Base-by-base conservation (phyloP, 176 grass and related monocot genomes). In the Areca catechu region DNA sequence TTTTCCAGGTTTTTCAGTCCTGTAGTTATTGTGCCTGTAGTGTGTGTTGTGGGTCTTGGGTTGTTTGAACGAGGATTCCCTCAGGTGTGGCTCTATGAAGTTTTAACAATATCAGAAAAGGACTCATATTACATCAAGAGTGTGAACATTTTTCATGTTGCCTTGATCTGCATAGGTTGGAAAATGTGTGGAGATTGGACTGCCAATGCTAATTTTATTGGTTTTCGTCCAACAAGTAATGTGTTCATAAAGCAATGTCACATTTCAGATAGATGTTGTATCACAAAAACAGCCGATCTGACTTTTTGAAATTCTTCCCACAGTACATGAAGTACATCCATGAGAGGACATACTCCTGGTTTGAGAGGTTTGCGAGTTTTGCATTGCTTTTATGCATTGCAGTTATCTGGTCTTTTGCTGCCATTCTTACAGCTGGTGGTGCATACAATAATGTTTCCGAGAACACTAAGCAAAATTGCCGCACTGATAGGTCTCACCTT, bases 171-270 rank as follows among this genome's bases (percentile, higher is more conserved):
- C 66, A 29, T 70, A 98, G 94, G 84, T 98, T 48, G 94, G 94
- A 54, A 98, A 98, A 83, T 98, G 94, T 73, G 94, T 98, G 70
- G 94, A 98, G 84, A 85, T 98, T 30, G 94, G 94, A 50, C 63
- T 98, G 65, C 88, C 94, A 49, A 88, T 93, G 83, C 79, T 98
- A 73, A 85, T 98, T 77, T 67, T 93, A 56, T 78, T 76, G 5
- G 74, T 92, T 57, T 21, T 86, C 21, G 76, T 83, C 70, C 88
- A 93, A 67, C 94, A 93, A 79, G 94, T 98, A 76, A 56, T 58
- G 20, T 17, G 25, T 79, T 50, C 19, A 54, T n/a, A 24, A 1
- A 10, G 5, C 16, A 22, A 57, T 23, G 5, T 48, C 10, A 43
- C 3, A 43, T 63, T 15, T 51, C 47, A 49, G 9, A 69, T 22